Evolutionary conservation across 2,329 filamentous ascomycete species (phyloP), one percentile per base, ranked within the genome.

Genomic region (Colletotrichum musae): DNA sequence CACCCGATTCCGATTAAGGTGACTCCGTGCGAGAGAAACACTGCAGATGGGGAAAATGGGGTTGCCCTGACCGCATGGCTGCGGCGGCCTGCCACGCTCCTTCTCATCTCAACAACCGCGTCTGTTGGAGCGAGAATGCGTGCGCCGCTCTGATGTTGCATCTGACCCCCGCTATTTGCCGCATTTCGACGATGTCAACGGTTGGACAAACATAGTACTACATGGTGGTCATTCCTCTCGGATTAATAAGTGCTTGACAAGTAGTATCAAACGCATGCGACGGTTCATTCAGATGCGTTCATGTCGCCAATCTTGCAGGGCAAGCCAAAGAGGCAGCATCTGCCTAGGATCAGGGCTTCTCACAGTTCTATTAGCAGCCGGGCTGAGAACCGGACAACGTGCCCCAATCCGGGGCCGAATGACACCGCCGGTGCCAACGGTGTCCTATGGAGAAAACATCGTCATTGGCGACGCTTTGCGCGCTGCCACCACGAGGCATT

Each of bases 241-340:
- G 36, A 28, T 13, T 12, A 9, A 43, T 12, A 9, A 43, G 12
- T 18, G n/a, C 45, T 64, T 58, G 13, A 26, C 41, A 50, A 28
- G 54, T 13, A 28, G 54, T 13, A 52, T 51, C 36, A 39, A 53
- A 26, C 41, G 24, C 43, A 66, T 13, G 54, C 21, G 66, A 69
- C 18, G 43, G 50, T 13, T 59, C 62, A 66, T 41, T 32, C 39
- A 52, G 24, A 56, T 48, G 58, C 56, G 56, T 18, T 41, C 56
- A 52, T 28, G 57, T 59, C 62, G 63, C 67, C 62, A 70, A 61
- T 61, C 51, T 67, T 28, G 45, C 56, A 60, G 51, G 56, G 62
- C 56, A 57, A 58, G 32, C 62, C 54, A 45, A 36, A 58, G 54
- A 53, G 13, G 39, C 24, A 60, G 28, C 51, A 26, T 26, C 62